Evolutionary conservation across 1,284 basidiomycete genomes (phyloP).

Genomic region (Kwoniella shivajii): DNA sequence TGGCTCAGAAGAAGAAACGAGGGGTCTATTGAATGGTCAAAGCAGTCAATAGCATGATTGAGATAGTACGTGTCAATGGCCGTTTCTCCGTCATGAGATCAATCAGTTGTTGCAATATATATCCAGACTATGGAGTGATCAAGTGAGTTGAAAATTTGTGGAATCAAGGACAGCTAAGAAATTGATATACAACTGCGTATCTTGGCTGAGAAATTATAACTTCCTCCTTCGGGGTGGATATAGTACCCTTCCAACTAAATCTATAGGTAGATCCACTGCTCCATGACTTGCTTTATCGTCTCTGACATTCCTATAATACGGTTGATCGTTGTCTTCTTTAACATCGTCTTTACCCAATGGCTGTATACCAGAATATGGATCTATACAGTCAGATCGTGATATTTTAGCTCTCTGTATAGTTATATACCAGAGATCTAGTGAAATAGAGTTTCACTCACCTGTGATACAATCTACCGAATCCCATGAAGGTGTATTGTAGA

Average conservation of each 20-base stretch:
- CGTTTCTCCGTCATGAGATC: too few species aligned
- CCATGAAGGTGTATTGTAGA: slow-evolving; percentile 71
- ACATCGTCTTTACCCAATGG: not conserved
- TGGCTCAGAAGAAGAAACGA: slow-evolving; percentile 10
- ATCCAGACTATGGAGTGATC: too few species aligned
- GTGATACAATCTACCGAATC: slow-evolving; percentile 66
- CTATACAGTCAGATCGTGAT: slow-evolving; percentile 1
- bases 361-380: slow-evolving; percentile 15
- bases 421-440: not conserved
- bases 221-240: slow-evolving; percentile 52
- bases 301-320: slow-evolving; percentile 37
- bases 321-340: not conserved
- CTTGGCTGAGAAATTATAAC: too few species aligned
- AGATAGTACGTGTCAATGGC: not conserved
- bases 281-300: slow-evolving; percentile 61
- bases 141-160: too few species aligned
- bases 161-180: not conserved
- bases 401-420: not conserved
- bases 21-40: slow-evolving; percentile 11
- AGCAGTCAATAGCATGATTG: not conserved
- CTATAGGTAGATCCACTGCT: slow-evolving; percentile 78
- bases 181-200: not conserved
- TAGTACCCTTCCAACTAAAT: slow-evolving; percentile 71
- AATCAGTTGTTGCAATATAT: too few species aligned
- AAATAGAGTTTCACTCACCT: slow-evolving; percentile 55